Base-by-base conservation (phyloP, 2,329 filamentous ascomycete genomes). In the Penicillium sp. region DNA sequence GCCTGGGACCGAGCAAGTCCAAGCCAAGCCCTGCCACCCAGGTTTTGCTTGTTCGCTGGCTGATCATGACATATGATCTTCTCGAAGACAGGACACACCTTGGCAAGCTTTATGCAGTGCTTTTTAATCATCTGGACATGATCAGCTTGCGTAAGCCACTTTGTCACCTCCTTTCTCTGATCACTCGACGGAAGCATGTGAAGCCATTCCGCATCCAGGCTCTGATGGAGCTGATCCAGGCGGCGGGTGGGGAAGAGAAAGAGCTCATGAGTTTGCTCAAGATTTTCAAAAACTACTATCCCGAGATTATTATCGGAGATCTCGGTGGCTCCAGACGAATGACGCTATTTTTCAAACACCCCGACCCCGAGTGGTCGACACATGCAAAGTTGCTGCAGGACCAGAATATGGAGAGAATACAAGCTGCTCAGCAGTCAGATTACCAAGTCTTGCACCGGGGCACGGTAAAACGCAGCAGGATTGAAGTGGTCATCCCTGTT, bases 221-320 rank as follows among this genome's bases (percentile, higher is more conserved):
- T 45, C 78, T 96, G 5, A 80, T 84, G 69, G 82, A 83, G 59
- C 67, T 83, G 20, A 76, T 81, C 45, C 78, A 76, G 41, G 75
- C 74, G 64, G 73, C 79, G 15, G 79, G 79, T 1, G 88, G 88
- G 17, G 89, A 90, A 69, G 92, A 96, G 57, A 89, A 88, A 51
- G 84, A 87, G 54, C 79, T 96, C 38, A 82, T 90, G 39, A 90
- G 90, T 3, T 80, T 96, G 17, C 79, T 96, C 52, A 85, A 89
- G 57, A 86, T 94, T n/a, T 96, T 89, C 79, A 95, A 95, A 72
- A 91, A 94, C 72, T 96, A 94, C 75, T 96, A 94, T 69, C 91
- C 92, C 0, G 91, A 96, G 72, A 91, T 96, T 56, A 91, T 96
- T 60, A 84, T 94, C 14, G 90, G 89, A 22, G 88, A 89, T 63